Evolutionary conservation across 257 asterid species (phyloP).

Genomic region (Forsythia suspensa): DNA sequence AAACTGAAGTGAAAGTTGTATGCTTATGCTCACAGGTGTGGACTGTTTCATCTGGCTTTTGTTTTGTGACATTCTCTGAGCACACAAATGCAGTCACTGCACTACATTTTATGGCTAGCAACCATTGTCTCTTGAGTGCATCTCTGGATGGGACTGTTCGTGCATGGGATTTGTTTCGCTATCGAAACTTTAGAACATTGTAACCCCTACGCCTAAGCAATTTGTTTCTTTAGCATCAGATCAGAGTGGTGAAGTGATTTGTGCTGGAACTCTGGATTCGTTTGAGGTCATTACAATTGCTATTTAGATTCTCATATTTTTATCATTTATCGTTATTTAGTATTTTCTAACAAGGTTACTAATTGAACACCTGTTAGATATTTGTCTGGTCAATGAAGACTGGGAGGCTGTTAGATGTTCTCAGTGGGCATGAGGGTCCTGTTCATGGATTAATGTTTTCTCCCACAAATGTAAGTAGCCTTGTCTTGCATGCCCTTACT

Average conservation of each 20-base stretch:
- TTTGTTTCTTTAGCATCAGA: slow-evolving; percentile 91
- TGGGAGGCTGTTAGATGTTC: slow-evolving; percentile 85
- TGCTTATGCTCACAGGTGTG: slow-evolving; percentile 68
- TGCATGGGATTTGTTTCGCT: slow-evolving; percentile 97
- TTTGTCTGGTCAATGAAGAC: slow-evolving; percentile 99
- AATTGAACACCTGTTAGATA: slow-evolving; percentile 43
- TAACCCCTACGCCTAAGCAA: slow-evolving; percentile 90
- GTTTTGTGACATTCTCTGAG: slow-evolving; percentile 91
- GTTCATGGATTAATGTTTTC: slow-evolving; percentile 97
- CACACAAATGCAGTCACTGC: slow-evolving; percentile 95
- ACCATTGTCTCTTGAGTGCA: slow-evolving; percentile 90
- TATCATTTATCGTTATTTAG: slow-evolving; percentile 12
- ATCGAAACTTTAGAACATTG: slow-evolving; percentile 90
- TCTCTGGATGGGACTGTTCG: slow-evolving; percentile 98
- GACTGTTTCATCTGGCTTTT: slow-evolving; percentile 91
- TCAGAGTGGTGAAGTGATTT: slow-evolving; percentile 96
- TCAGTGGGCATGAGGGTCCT: slow-evolving; percentile 98
- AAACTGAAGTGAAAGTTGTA: slow-evolving; percentile 9
- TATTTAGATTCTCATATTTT: slow-evolving; percentile 15
- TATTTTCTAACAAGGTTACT: slow-evolving; percentile 33
- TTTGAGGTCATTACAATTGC: slow-evolving; percentile 69
- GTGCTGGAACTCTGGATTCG: slow-evolving; percentile 98
- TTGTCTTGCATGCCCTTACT: background rate
- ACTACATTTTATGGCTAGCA: slow-evolving; percentile 83
- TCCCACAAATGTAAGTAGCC: slow-evolving; percentile 72